Evolutionary conservation across 2,329 filamentous ascomycete species (phyloP).

Genomic region (Penicillium thymicola): DNA sequence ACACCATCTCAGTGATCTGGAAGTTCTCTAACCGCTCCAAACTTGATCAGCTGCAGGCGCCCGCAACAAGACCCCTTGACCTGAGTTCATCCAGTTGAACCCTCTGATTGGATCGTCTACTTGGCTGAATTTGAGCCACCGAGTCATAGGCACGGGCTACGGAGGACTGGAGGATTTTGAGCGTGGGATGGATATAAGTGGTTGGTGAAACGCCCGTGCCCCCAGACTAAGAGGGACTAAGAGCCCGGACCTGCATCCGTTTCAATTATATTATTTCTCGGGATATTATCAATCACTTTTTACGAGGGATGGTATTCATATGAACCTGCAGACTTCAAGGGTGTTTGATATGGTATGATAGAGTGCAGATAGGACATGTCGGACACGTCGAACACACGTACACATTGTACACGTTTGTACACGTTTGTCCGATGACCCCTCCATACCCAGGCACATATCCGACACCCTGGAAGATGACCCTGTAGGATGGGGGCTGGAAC

Average conservation of each 20-base stretch:
- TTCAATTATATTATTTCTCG: conserved; percentile 15
- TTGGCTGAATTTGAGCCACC: conserved; percentile 14
- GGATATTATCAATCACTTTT: conserved; percentile 1
- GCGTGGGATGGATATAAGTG: conserved; percentile 7
- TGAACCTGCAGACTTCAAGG: neutral
- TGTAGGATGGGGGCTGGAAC: neutral
- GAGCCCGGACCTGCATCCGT: conserved; percentile 7
- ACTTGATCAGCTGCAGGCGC: neutral
- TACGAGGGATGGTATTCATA: neutral
- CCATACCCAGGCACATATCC: conserved; percentile 8
- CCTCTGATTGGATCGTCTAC: conserved; percentile 16
- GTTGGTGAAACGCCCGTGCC: conserved; percentile 18
- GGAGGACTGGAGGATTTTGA: conserved; percentile 15
- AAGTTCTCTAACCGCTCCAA: neutral
- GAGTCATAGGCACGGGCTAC: conserved; percentile 16
- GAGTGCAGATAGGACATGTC: conserved; percentile 1
- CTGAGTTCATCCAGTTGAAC: neutral
- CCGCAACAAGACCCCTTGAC: neutral
- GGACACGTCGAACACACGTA: neutral
- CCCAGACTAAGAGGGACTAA: neutral
- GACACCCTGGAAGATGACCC: neutral
- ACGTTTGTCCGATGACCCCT: neutral
- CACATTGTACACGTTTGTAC: neutral
- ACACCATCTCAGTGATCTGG: neutral
- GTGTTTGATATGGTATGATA: neutral